Base-by-base conservation (phyloP, 2,329 filamentous ascomycete species). In the Didymella sp. region DNA sequence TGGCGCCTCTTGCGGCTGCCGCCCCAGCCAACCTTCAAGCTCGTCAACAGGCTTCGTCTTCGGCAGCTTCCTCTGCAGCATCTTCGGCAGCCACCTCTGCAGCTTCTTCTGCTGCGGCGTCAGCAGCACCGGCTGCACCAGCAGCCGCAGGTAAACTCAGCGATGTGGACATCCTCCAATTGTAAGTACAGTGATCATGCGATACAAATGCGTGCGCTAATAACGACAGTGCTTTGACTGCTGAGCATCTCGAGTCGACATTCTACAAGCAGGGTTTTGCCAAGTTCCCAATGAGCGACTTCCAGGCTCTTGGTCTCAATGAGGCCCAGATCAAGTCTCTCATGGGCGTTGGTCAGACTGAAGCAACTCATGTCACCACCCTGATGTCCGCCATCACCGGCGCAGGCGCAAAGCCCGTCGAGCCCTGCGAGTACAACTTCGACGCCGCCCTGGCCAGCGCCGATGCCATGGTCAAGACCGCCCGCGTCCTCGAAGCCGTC, bases 221-320 rank as follows among this genome's bases (percentile, higher is more conserved):
- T 77, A 73, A 41, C 5, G 30, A n/a, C 51, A 89, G 86, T 71
- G 89, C 89, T 60, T 79, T 91, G 53, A 91, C 89, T 6, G 81
- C 91, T 42, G 89, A 92, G 77, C 87, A 89, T 77, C 87, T 92
- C 68, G 89, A 92, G 78, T 82, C 86, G 22, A 80, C 82, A 52
- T 92, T 91, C 77, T 92, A 92, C 81, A 81, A 84, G 66, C 82
- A 89, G 71, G 89, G 88, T 33, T 89, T 92, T 71, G 81, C 81
- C 61, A 83, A 85, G 74, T 90, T 91, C 78, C 81, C 85, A 24
- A 81, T 84, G 37, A 74, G 81, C 27, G 85, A 90, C 69, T 92
- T 92, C 76, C 72, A 78, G 22, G 85, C 85, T 33, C 80, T 88
- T 13, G 87, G 87, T 58, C 81, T 89, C 57, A 80, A 73, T 54